Base-by-base conservation (phyloP, 1,284 basidiomycete genomes). In the Malassezia nana region DNA sequence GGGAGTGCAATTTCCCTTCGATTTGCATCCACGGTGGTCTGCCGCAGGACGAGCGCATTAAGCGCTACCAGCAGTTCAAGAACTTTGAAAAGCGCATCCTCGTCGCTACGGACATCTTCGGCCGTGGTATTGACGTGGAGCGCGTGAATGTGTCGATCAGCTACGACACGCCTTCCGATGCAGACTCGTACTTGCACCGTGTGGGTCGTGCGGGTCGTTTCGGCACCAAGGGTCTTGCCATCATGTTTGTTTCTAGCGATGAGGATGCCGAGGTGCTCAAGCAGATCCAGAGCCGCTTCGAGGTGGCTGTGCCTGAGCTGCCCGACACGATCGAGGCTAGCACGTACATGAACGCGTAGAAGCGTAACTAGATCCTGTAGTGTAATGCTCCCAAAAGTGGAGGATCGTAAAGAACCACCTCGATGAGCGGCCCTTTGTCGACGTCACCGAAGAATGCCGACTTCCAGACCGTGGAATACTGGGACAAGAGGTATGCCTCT, bases 181-280 rank as follows among this genome's bases (percentile, higher is more conserved):
- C 94, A 31, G 94, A 98, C 78, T 90, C 87, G 62, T 99, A 98
- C 77, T 81, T 99, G 50, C 94, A 99, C 78, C 86, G 94, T 77
- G 94, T 98, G 57, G 94, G 91, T 65, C 91, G 94, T 81, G 94
- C 94, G 62, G 94, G 94, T 65, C 88, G 94, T 67, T 99, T 99
- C 77, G 94, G 94, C 63, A 98, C 94, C 41, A 98, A 98, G 78
- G 94, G 94, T 82, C 83, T 98, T 33, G 91, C 91, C n/a, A 90
- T 98, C 76, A 92, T 90, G 9, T 98, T 94, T 75, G 88, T 95
- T 43, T 84, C 89, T 4, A 86, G 84, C 25, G 91, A 95, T 50
- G 83, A 80, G 59, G 94, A 99, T 74, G 83, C 87, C 74, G 86
- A 89, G 76, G 91, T 98, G 58, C 86, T 99, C 83, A 80, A 83